Base-by-base conservation (phyloP, 2,329 filamentous ascomycete species). In the Ceratocystis lukuohia region DNA sequence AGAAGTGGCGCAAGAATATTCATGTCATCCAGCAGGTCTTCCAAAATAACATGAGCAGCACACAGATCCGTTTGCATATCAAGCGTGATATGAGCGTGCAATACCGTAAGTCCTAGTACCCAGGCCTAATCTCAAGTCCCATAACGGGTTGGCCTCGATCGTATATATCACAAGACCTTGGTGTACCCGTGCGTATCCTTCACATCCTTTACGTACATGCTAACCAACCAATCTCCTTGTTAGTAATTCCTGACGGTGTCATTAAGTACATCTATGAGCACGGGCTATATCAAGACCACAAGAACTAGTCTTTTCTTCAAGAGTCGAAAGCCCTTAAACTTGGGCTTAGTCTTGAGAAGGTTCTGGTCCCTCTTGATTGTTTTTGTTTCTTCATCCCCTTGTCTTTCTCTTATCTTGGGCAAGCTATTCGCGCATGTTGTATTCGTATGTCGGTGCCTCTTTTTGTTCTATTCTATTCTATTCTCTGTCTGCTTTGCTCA, bases 31-130 rank as follows among this genome's bases (percentile, higher is more conserved):
- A 89, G 66, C 90, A 96, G 75, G 73, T 75, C 44, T 83, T 96
- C 64, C 92, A 96, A 70, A 93, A 93, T 74, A 88, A 95, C 72
- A 87, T 94, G 66, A 91, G 87, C 72, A 91, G 87, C 69, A 87
- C 84, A 12, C 86, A 96, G 77, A 92, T 96, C 68, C 84, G 92
- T 53, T 78, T 95, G 2, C 89, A 95, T 73, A 75, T 92, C 44
- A 84, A 88, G 72, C 82, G 88, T 72, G 85, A 91, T 70, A 88
- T 94, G 86, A 91, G 87, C 71, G 88, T 95, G 62, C 84, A 88
- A 69, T 93, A 92, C 72, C 71, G 74, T 75, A 66, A 66, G 74
- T 71, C 10, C 22, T 50, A 15, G 17, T 28, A 20, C 45, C 30
- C 5, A 15, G 10, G 37, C 37, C 37, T 15, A 15, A 41, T 22